Percentiles rank a stretch among this genome's conserved stretches.
phyloP scores from a whole-genome alignment of 257 asterid species.

The Voacanga thouarsii region DNA sequence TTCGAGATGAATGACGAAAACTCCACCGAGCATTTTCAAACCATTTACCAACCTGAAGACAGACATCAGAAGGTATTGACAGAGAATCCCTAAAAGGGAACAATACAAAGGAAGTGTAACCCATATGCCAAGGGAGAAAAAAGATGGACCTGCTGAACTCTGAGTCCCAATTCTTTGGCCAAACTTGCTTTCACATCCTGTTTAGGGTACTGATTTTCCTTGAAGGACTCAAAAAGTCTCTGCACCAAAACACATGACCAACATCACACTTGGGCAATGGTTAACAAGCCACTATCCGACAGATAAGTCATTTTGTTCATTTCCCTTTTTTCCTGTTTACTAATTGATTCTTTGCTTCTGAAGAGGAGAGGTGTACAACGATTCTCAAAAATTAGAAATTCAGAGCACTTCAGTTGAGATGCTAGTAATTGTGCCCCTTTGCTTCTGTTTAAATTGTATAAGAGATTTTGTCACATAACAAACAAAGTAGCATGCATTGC shows the following conservation, averaged over 20 bases:
- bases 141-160: slow-evolving; percentile 54
- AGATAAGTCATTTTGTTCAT: neutral
- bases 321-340: neutral
- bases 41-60: slow-evolving; percentile 72
- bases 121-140: slow-evolving; percentile 7
- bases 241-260: slow-evolving; percentile 29
- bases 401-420: neutral
- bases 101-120: slow-evolving; percentile 6
- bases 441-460: neutral
- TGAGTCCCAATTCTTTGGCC: slow-evolving; percentile 71
- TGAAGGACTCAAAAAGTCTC: slow-evolving; percentile 70
- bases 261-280: neutral
- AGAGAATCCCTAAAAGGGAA: neutral
- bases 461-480: neutral
- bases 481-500: neutral
- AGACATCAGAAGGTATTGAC: neutral
- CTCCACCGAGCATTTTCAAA: slow-evolving; percentile 91
- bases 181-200: slow-evolving; percentile 53
- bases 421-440: neutral
- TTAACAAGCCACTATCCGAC: neutral
- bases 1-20: slow-evolving; percentile 48
- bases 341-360: neutral
- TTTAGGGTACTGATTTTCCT: slow-evolving; percentile 74
- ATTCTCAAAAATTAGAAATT: no score
- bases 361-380: neutral